Conservation (phyloP, 1,284 basidiomycete species). For the Vanrija pseudolonga region DNA sequence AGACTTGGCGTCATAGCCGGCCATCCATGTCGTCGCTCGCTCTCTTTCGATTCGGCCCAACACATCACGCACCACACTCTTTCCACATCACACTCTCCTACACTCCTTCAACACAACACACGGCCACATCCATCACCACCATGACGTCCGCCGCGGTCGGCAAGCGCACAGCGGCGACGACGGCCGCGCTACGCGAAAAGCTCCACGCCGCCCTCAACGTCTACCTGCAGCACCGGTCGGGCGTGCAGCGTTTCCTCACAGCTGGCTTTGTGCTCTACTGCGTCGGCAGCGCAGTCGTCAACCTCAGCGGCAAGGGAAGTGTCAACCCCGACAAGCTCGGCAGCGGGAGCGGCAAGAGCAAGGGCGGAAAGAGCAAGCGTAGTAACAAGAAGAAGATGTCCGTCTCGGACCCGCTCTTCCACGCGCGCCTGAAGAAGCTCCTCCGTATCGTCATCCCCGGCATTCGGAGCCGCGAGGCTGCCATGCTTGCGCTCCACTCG, state of each 20-base stretch:
- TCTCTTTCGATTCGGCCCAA: too few relatives aligned
- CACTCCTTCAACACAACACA: too few relatives aligned
- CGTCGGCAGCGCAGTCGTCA: conserved; percentile 29
- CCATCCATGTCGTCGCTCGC: too few relatives aligned
- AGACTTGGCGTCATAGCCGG: too few relatives aligned
- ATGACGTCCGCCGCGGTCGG: too few relatives aligned
- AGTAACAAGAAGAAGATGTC: conserved; percentile 23
- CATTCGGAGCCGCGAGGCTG: conserved; percentile 76
- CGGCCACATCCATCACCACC: too few relatives aligned
- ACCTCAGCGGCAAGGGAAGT: conserved; percentile 27
- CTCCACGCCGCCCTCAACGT: conserved; percentile 18
- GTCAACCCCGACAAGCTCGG: neutral
- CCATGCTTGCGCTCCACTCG: conserved; percentile 81
- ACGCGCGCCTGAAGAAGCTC: conserved; percentile 70
- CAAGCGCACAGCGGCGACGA: too few relatives aligned
- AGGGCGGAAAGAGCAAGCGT: conserved; percentile 5
- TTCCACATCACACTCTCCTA: too few relatives aligned
- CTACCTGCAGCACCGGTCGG: conserved; percentile 63
- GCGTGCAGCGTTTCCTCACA: conserved; percentile 64
- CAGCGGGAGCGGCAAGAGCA: conserved; percentile 9
- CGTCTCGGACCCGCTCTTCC: conserved; percentile 82
- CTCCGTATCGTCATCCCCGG: conserved; percentile 86
- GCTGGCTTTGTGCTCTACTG: conserved; percentile 44
- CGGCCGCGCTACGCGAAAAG: neutral
- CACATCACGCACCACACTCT: too few relatives aligned